A percentile compares a stretch with the other conserved stretches of the same genome.
Evolutionary conservation across 352 stramenopile species (phyloP).

Genomic region (Pythium phragmitis): DNA sequence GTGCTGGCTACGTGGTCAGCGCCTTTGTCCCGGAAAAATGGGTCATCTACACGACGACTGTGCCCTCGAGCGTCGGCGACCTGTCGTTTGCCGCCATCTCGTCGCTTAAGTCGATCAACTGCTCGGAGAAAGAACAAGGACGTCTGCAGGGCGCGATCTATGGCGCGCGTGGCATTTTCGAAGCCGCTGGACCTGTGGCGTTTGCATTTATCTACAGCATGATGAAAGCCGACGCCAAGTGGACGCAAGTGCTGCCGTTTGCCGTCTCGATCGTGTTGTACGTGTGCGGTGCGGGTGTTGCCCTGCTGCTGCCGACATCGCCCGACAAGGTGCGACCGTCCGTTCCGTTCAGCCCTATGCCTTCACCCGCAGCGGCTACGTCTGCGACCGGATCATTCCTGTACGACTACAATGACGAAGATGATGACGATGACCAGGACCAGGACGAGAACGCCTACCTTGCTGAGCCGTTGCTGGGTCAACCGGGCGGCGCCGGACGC

Average conservation of each 20-base stretch:
- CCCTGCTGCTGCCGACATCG: slow-evolving; percentile 36
- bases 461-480: slow-evolving; percentile 46
- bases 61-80: slow-evolving; percentile 50
- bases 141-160: slow-evolving; percentile 75
- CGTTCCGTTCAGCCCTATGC: slow-evolving; percentile 47
- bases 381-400: slow-evolving; percentile 22
- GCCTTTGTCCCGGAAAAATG: slow-evolving; percentile 59
- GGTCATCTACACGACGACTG: slow-evolving; percentile 49
- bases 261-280: slow-evolving; percentile 55
- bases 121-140: slow-evolving; percentile 72
- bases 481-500: slow-evolving; percentile 1
- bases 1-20: slow-evolving; percentile 36
- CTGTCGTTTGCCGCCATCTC: slow-evolving; percentile 70
- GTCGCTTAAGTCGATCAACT: slow-evolving; percentile 64
- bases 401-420: slow-evolving; percentile 29
- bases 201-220: slow-evolving; percentile 60
- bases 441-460: slow-evolving; percentile 35
- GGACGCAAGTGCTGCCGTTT: slow-evolving; percentile 59
- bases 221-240: slow-evolving; percentile 47
- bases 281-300: slow-evolving; percentile 40
- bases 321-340: slow-evolving; percentile 44
- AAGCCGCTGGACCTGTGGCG: slow-evolving; percentile 51
- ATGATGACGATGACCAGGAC: slow-evolving; percentile 16
- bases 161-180: slow-evolving; percentile 56
- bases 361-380: slow-evolving; percentile 28